A percentile compares a stretch with the other conserved stretches of the same genome.
Conservation (phyloP, 106 monocot genomes). For the Chionographis japonica region DNA sequence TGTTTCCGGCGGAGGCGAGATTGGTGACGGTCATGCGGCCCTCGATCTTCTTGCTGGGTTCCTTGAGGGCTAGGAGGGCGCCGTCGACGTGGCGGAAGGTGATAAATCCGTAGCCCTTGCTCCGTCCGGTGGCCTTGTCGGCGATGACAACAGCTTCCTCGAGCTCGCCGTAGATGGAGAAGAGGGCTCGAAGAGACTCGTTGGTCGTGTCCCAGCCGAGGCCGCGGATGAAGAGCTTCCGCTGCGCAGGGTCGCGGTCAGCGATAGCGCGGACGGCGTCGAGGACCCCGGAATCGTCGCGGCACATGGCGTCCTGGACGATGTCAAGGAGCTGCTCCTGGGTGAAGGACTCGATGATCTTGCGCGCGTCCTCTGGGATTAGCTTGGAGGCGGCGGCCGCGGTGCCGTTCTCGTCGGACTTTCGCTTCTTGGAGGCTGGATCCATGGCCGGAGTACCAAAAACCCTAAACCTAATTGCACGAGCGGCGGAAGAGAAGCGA, state of each 20-base stretch:
- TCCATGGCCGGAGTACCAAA: slow-evolving; percentile 44
- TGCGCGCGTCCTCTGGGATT: slow-evolving; percentile 46
- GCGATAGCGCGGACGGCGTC: slow-evolving; percentile 48
- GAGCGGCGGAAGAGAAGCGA: neutral
- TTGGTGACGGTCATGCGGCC: slow-evolving; percentile 81
- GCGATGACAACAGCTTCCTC: slow-evolving; percentile 78
- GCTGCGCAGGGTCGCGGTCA: slow-evolving; percentile 45
- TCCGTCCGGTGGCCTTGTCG: slow-evolving; percentile 75
- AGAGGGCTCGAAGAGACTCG: slow-evolving; percentile 58
- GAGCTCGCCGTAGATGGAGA: slow-evolving; percentile 73
- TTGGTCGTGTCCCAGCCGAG: slow-evolving; percentile 89
- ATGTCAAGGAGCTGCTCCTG: slow-evolving; percentile 67
- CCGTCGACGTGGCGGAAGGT: slow-evolving; percentile 70
- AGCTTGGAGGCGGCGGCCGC: slow-evolving; percentile 15
- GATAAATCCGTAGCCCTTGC: slow-evolving; percentile 91
- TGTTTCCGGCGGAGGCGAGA: slow-evolving; percentile 55
- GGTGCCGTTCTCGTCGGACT: slow-evolving; percentile 70
- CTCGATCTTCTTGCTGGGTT: slow-evolving; percentile 87
- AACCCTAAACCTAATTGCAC: slow-evolving; percentile 35
- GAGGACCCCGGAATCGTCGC: slow-evolving; percentile 32
- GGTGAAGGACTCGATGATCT: slow-evolving; percentile 50
- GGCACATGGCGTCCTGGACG: slow-evolving; percentile 39
- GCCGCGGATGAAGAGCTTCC: slow-evolving; percentile 97
- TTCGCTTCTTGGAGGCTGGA: slow-evolving; percentile 69
- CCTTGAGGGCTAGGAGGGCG: slow-evolving; percentile 70